Evolutionary conservation across 345 rosid genomes (phyloP).

Genomic region (Linum lewisii): DNA sequence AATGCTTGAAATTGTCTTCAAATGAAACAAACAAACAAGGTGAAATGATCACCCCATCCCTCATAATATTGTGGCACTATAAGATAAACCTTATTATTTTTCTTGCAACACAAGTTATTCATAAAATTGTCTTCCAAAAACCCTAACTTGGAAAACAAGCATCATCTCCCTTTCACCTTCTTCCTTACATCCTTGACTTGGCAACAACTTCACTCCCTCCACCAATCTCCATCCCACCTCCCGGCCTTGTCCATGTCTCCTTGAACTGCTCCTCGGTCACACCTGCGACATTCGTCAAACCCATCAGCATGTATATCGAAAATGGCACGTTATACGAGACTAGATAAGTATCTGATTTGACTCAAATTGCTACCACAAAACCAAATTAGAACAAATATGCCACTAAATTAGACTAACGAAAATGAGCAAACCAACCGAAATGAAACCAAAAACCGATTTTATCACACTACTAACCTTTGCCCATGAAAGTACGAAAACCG

Average conservation of each 20-base stretch:
- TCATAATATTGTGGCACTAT: not conserved
- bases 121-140: not conserved
- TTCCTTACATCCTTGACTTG: conserved; percentile 63
- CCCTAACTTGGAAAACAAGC: not conserved
- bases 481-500: no score
- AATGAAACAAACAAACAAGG: not conserved
- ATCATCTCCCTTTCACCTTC: not conserved
- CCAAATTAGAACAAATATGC: no score
- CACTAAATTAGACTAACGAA: no score
- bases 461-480: no score
- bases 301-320: not conserved
- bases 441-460: no score
- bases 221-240: conserved; percentile 30
- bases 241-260: conserved; percentile 73
- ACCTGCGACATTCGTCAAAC: conserved; percentile 27
- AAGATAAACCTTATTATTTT: not conserved
- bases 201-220: conserved; percentile 49
- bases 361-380: no score
- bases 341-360: no score
- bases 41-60: not conserved
- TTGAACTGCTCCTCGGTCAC: conserved; percentile 98
- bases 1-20: not conserved
- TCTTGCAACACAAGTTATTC: conserved; percentile 27
- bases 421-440: no score
- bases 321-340: no score